Conservation (phyloP, 768 basidiomycete species). For the Chalciporus sphaerocephalus region DNA sequence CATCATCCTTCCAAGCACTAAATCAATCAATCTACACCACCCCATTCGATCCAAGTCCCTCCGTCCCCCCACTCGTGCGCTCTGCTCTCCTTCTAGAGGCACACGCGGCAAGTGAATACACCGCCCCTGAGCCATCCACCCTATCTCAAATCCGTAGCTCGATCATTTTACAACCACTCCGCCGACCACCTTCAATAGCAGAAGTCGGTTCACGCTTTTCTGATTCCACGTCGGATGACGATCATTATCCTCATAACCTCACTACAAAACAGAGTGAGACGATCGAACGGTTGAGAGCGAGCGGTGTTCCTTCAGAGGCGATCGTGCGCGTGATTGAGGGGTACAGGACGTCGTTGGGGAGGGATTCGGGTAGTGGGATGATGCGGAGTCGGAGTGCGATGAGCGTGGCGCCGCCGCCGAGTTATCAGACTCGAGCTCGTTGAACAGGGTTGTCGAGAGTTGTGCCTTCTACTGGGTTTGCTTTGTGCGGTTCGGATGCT, state of each 20-base stretch:
- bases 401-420: slow-evolving; percentile 16
- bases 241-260: slow-evolving; percentile 5
- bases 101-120: neutral
- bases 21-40: neutral
- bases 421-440: slow-evolving; percentile 14
- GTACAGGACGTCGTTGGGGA: neutral
- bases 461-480: neutral
- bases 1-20: neutral
- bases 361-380: neutral
- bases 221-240: neutral
- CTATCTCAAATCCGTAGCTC: neutral
- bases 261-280: slow-evolving; percentile 13
- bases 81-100: slow-evolving; percentile 15
- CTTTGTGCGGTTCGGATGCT: neutral
- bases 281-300: slow-evolving; percentile 8
- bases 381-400: neutral
- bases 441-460: neutral
- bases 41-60: neutral
- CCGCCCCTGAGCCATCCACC: neutral
- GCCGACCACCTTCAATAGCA: neutral
- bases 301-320: slow-evolving; percentile 13
- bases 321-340: slow-evolving; percentile 15
- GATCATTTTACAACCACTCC: slow-evolving; percentile 4
- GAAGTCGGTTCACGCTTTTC: neutral
- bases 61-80: slow-evolving; percentile 6